phyloP scores from a whole-genome alignment of 2,329 filamentous ascomycete genomes.

The Septoria linicola region DNA sequence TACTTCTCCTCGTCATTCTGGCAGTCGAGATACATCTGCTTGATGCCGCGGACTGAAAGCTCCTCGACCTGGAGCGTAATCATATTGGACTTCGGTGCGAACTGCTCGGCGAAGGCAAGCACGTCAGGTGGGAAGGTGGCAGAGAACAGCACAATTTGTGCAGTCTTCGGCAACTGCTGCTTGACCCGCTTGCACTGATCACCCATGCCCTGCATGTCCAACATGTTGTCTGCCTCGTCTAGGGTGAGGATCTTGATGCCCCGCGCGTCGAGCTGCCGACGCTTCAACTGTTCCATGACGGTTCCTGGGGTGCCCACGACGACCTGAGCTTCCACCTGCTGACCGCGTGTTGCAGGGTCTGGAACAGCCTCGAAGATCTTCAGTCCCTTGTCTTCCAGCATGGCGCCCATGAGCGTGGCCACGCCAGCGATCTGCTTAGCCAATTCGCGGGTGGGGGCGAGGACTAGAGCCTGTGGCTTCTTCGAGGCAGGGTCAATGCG shows the following conservation, averaged over 20 bases:
- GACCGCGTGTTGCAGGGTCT: slow-evolving; percentile 66
- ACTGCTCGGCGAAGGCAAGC: slow-evolving; percentile 75
- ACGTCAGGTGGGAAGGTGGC: slow-evolving; percentile 89
- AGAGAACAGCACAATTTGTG: slow-evolving; percentile 94
- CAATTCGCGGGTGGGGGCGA: slow-evolving; percentile 91
- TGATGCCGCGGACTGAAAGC: slow-evolving; percentile 93
- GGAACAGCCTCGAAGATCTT: slow-evolving; percentile 80
- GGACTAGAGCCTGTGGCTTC: slow-evolving; percentile 78
- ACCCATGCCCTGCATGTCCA: slow-evolving; percentile 90
- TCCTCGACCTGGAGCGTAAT: slow-evolving; percentile 88
- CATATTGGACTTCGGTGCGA: slow-evolving; percentile 81
- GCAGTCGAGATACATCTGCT: slow-evolving; percentile 96
- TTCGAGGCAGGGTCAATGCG: slow-evolving; percentile 73
- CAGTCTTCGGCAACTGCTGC: slow-evolving; percentile 64
- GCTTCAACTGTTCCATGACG: slow-evolving; percentile 80
- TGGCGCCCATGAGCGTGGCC: slow-evolving; percentile 77
- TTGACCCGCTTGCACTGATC: slow-evolving; percentile 94
- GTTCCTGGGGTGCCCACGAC: slow-evolving; percentile 94
- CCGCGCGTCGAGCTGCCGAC: slow-evolving; percentile 68
- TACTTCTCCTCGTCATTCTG: slow-evolving; percentile 80
- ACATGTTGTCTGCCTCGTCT: slow-evolving; percentile 98
- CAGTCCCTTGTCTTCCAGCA: slow-evolving; percentile 64
- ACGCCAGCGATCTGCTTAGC: slow-evolving; percentile 92
- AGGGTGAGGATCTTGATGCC: slow-evolving; percentile 80
- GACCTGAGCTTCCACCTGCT: slow-evolving; percentile 70